Evolutionary conservation across 2,329 filamentous ascomycete species (phyloP).

Genomic region (Venturiaceae sp.): DNA sequence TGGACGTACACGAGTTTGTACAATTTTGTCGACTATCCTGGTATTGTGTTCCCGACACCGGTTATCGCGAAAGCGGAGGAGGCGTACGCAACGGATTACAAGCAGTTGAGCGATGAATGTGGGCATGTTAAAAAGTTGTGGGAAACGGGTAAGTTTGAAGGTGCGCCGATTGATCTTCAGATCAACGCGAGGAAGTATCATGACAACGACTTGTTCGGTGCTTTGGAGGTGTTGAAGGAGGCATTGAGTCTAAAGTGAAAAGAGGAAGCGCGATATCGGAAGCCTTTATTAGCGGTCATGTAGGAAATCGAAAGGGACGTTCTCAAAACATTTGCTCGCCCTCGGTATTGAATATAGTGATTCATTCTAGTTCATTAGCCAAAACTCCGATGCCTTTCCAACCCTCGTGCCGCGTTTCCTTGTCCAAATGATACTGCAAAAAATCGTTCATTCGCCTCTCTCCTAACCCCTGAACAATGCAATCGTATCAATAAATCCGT

Average conservation of each 20-base stretch:
- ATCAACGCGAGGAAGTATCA: conserved; percentile 10
- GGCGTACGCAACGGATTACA: conserved; percentile 10
- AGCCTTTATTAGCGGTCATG: too few relatives aligned
- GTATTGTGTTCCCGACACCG: conserved; percentile 45
- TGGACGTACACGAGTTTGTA: conserved; percentile 59
- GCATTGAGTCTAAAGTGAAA: conserved; percentile 11
- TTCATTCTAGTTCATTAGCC: too few relatives aligned
- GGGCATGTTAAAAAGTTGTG: conserved; percentile 14
- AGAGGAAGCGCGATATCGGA: too few relatives aligned
- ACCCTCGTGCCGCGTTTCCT: too few relatives aligned
- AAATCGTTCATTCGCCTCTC: too few relatives aligned
- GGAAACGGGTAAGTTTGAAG: conserved; percentile 9
- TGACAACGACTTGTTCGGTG: conserved; percentile 8
- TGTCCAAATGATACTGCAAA: too few relatives aligned
- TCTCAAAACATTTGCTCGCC: too few relatives aligned
- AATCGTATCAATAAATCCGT: too few relatives aligned
- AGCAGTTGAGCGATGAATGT: conserved; percentile 14
- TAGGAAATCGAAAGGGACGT: too few relatives aligned
- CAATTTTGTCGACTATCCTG: conserved; percentile 61
- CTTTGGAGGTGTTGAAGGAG: conserved; percentile 13
- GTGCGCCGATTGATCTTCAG: conserved; percentile 16
- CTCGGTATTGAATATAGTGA: too few relatives aligned
- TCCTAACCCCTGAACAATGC: too few relatives aligned
- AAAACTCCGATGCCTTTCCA: too few relatives aligned
- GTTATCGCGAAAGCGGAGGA: conserved; percentile 11